Evolutionary conservation across 208 protist genomes (phyloP).

Genomic region (Sergeia podlipaevii): DNA sequence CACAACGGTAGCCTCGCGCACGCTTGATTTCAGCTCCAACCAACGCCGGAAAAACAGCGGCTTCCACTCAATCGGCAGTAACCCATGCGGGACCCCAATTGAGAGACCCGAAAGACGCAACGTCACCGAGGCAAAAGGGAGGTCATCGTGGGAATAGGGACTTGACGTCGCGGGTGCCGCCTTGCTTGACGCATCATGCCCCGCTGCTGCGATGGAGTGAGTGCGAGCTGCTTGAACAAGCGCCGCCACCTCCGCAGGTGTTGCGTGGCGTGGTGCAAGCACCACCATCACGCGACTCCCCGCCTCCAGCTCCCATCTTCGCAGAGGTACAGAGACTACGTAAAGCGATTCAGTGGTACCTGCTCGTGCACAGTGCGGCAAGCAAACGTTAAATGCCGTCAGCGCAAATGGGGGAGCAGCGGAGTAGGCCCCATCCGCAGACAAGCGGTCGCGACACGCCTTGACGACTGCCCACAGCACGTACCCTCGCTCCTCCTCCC

Average conservation of each 20-base stretch:
- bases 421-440: constrained; percentile 22
- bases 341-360: not conserved
- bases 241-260: not conserved
- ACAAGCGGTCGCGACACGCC: constrained; percentile 7
- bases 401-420: constrained; percentile 11
- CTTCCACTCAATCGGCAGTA: constrained; percentile 27
- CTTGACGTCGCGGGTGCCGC: not conserved
- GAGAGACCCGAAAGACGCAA: constrained; percentile 12
- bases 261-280: constrained; percentile 1
- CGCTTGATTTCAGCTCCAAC: constrained; percentile 45
- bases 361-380: not conserved
- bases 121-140: constrained; percentile 9
- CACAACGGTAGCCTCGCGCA: constrained; percentile 39
- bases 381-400: not conserved
- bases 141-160: not conserved
- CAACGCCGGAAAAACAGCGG: constrained; percentile 59
- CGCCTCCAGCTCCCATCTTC: constrained; percentile 23
- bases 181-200: not conserved
- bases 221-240: not conserved
- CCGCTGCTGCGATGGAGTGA: not conserved
- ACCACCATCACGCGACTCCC: constrained; percentile 17
- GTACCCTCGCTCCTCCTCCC: too few species aligned
- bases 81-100: constrained; percentile 5
- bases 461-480: constrained; percentile 20
- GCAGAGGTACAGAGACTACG: constrained; percentile 5